phyloP scores from a whole-genome alignment of 805 yeast genomes.

The Metahyphopichia silvanorum region DNA sequence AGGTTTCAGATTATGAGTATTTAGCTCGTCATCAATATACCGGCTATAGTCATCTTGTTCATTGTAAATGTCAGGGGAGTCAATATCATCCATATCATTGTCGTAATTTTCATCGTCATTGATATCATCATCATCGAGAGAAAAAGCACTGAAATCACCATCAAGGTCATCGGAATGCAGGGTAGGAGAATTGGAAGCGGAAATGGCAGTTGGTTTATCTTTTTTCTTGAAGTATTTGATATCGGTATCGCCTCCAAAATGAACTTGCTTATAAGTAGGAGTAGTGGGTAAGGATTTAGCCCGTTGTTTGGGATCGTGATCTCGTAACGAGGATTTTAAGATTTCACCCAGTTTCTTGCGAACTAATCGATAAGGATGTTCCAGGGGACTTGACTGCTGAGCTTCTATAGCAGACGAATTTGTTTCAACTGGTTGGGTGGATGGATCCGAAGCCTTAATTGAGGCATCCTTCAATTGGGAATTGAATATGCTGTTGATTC shows the following conservation, averaged over 20 bases:
- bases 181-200: slow-evolving; percentile 62
- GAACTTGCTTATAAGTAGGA: slow-evolving; percentile 71
- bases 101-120: slow-evolving; percentile 14
- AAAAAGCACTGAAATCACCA: slow-evolving; percentile 1
- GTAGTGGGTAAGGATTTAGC: slow-evolving; percentile 41
- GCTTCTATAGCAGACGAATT: no score
- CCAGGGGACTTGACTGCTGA: neutral
- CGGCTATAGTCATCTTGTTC: slow-evolving; percentile 17
- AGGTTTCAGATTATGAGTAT: slow-evolving; percentile 7
- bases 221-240: slow-evolving; percentile 69
- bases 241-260: slow-evolving; percentile 67
- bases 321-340: slow-evolving; percentile 70
- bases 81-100: slow-evolving; percentile 17
- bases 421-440: no score
- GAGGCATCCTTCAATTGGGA: slow-evolving; percentile 8
- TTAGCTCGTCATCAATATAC: slow-evolving; percentile 5
- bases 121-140: slow-evolving; percentile 13
- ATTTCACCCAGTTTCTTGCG: slow-evolving; percentile 89
- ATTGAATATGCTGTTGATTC: slow-evolving; percentile 23
- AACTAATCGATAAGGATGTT: slow-evolving; percentile 38
- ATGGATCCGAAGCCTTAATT: neutral
- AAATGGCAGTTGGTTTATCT: slow-evolving; percentile 76
- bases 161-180: slow-evolving; percentile 5
- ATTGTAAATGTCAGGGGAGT: slow-evolving; percentile 21
- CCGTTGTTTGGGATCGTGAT: slow-evolving; percentile 27